A percentile compares a stretch with the other conserved stretches of the same genome.
Evolutionary conservation across 495 filamentous ascomycete genomes (phyloP).

Genomic region (Neurospora terricola): DNA sequence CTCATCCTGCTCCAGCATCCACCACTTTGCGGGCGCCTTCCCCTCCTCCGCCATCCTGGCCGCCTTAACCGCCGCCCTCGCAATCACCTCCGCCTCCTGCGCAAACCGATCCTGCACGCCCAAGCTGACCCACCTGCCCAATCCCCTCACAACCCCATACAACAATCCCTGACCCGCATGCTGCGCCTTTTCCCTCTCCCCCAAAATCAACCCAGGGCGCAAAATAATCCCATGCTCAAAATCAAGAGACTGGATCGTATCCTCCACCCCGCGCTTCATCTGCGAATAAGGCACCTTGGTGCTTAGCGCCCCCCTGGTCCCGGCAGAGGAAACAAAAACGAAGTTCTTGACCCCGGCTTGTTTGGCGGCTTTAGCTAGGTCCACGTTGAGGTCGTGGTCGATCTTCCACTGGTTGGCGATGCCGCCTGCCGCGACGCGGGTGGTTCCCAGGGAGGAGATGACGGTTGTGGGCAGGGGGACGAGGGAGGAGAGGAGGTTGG

Average conservation of each 20-base stretch:
- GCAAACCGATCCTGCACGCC: constrained; percentile 54
- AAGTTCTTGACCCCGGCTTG: constrained; percentile 53
- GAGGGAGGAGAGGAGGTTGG: constrained; percentile 39
- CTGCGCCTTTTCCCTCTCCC: constrained; percentile 46
- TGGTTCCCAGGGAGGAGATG: constrained; percentile 60
- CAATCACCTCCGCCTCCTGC: constrained; percentile 69
- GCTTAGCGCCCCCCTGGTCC: constrained; percentile 29
- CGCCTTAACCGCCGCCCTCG: constrained; percentile 56
- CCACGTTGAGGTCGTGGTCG: constrained; percentile 64
- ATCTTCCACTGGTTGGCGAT: constrained; percentile 67
- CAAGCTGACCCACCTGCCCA: constrained; percentile 37
- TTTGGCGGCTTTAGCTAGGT: constrained; percentile 56
- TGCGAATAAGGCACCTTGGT: constrained; percentile 43
- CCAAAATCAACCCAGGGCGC: constrained; percentile 66
- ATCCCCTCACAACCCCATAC: constrained; percentile 36
- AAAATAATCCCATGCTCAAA: constrained; percentile 70
- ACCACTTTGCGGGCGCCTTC: constrained; percentile 38
- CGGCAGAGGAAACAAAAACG: constrained; percentile 54
- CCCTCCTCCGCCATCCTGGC: constrained; percentile 33
- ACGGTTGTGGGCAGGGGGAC: constrained; percentile 48
- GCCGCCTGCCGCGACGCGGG: constrained; percentile 52
- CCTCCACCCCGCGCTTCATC: constrained; percentile 79
- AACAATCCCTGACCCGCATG: constrained; percentile 40
- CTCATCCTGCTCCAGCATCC: constrained; percentile 36
- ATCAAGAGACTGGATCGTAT: constrained; percentile 55